These are phyloP conservation scores for Beta vulgaris DNA, from an alignment of 148 eudicot genomes.

Conservation along the genomic window DNA sequence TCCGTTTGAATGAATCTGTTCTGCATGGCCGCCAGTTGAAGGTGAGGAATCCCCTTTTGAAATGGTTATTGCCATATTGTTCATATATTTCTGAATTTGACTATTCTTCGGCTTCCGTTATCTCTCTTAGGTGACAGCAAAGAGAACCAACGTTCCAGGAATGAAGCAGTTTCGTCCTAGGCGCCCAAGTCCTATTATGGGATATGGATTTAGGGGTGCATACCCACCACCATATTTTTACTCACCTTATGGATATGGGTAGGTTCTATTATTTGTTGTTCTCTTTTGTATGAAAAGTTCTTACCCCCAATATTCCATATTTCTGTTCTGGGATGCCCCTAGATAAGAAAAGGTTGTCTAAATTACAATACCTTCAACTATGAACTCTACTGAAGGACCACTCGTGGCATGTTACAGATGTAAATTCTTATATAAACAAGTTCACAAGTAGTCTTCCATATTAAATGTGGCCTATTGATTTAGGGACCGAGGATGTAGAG, in stretches of 20 bases:
- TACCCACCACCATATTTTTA: conserved; percentile 67
- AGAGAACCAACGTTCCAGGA: conserved; percentile 78
- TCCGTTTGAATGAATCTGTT: conserved; percentile 74
- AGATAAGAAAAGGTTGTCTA: too few species aligned
- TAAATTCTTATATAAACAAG: too few species aligned
- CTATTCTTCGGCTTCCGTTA: not conserved
- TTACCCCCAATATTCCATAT: too few species aligned
- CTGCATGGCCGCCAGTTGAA: conserved; percentile 88
- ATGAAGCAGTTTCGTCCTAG: conserved; percentile 79
- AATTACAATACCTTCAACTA: not conserved
- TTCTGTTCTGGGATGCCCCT: too few species aligned
- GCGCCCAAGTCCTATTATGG: conserved; percentile 61
- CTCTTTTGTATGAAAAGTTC: not conserved
- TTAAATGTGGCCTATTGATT: too few species aligned
- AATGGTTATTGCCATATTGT: not conserved
- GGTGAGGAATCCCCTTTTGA: conserved; percentile 32
- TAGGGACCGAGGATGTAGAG: too few species aligned
- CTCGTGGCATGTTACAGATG: too few species aligned
- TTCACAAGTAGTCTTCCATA: too few species aligned
- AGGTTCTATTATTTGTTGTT: conserved; percentile 15
- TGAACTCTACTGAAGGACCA: not conserved
- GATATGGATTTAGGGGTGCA: conserved; percentile 60
- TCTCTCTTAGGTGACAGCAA: conserved; percentile 34
- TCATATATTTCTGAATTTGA: not conserved
- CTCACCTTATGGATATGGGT: conserved; percentile 90